Base-by-base conservation (phyloP, 1,284 basidiomycete genomes). In the Apiotrichum veenhuisii region DNA sequence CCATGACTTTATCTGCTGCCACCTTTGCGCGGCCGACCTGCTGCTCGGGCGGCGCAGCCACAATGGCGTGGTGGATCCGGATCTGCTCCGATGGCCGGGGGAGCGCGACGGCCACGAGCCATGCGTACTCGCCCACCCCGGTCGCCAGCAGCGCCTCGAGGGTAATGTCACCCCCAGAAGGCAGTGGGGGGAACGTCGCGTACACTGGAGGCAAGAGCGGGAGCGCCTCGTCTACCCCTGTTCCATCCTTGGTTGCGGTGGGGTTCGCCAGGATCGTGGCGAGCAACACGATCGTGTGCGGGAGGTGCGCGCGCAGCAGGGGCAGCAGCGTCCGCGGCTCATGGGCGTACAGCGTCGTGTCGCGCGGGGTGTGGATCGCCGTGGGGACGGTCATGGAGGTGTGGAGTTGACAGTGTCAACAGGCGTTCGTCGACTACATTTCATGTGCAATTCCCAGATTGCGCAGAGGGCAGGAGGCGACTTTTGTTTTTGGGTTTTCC, bases 21-120 rank as follows among this genome's bases (percentile, higher is more conserved):
- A 34, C 54, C 20, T 48, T 47, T 30, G 30, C 30, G 3, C 30
- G 60, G n/a, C 5, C n/a, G 5, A 41, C 42, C 18, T 52, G 15
- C 30, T 41, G 38, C 1, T 48, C 61, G 2, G 30, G 0, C 11
- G 22, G 5, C 30, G 45, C 7, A 17, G 12, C 9, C 36, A 37
- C 61, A 18, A 58, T 23, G 5, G 61, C 55, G 55, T 62, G 64
- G 54, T 58, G 65, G 8, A 64, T 12, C 7, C 69, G 59, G 10
- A 61, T 48, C 40, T 69, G 69, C 40, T 51, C 41, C 7, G 53
- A 50, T 0, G 67, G 61, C 10, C 34, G 23, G 0, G 57, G 61
- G 1, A 69, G 58, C 3, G 55, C 55, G 12, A 62, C 44, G 25
- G 64, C 44, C 1, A 60, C 53, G 20, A 62, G 46, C 64, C 64